Base-by-base conservation (phyloP, 306 rosid species). In the Cicer pinnatifidum region DNA sequence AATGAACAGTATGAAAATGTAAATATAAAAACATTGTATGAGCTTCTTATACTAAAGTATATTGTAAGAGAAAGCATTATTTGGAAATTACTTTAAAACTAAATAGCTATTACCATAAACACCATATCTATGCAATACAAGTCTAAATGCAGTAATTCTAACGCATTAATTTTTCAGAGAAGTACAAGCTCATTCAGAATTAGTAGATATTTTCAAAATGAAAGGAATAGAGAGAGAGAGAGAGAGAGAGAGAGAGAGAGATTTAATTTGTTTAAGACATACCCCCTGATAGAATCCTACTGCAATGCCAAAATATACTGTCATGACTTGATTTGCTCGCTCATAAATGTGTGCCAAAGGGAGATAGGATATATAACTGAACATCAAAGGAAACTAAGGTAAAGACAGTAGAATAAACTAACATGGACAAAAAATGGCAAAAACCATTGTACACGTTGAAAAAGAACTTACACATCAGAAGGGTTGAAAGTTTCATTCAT, bases 251-350 rank as follows among this genome's bases (percentile, higher is more conserved):
- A 28, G 35, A 28, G 59, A 68, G 38, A 68, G 53, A 66, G 51
- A 68, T 19, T 46, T 35, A 78, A 46, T 67, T 80, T 23, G 80
- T 78, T 67, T 38, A 58, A 76, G 75, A 65, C 91, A 54, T 84
- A 91, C 99, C 92, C 99, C 99, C 82, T 95, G 99, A 84, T 86
- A 91, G 89, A 95, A 95, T 70, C 99, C 99, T 82, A 95, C 96
- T 15, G 99, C 97, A 74, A 81, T 75, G 57, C 99, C 99, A 52
- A 78, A 90, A 81, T 87, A 72, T 83, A 75, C 88, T 10, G 77
- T n/a, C 78, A 81, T 52, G 72, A 88, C 83, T 85, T 95, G 99
- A 81, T 95, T 95, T 64, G 89, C 84, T 83, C 97, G 92, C 80
- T 95, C 99, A 37, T 91, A 95, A 72, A 95, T 95, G 82, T 95